Conservation (phyloP, 768 basidiomycete species). For the Phlebiopsis gigantea region DNA sequence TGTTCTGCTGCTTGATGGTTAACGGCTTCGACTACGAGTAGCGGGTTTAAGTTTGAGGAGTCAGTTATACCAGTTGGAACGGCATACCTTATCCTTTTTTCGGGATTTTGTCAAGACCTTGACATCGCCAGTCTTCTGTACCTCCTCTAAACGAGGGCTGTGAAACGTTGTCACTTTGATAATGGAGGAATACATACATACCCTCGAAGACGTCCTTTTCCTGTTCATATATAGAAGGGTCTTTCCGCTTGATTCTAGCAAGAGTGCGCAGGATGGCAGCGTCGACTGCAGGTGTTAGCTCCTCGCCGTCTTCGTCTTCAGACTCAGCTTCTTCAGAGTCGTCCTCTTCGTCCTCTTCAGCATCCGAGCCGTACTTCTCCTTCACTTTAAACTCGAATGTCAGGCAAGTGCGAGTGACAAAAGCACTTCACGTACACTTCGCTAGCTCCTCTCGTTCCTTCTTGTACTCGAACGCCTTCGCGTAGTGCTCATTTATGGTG, state of each 20-base stretch:
- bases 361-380: conserved; percentile 82
- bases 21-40: conserved; percentile 56
- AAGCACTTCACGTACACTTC: conserved; percentile 47
- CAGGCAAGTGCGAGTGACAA: background rate
- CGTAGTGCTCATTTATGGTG: conserved; percentile 71
- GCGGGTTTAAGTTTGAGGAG: background rate
- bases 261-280: conserved; percentile 91
- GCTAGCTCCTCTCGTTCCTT: conserved; percentile 84
- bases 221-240: conserved; percentile 79
- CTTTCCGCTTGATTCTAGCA: conserved; percentile 73
- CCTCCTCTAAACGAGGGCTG: conserved; percentile 70
- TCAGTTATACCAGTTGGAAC: background rate
- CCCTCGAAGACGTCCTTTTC: conserved; percentile 76
- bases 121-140: conserved; percentile 38
- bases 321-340: conserved; percentile 77
- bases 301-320: conserved; percentile 93
- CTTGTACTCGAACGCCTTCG: conserved; percentile 76
- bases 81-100: conserved; percentile 52
- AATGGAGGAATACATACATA: conserved; percentile 26
- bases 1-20: conserved; percentile 67
- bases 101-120: conserved; percentile 19
- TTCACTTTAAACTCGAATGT: conserved; percentile 49
- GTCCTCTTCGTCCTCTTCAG: conserved; percentile 45
- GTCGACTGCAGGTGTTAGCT: conserved; percentile 89
- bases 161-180: background rate